phyloP scores from a whole-genome alignment of 176 grass and related monocot species.

The Oryza glaberrima region DNA sequence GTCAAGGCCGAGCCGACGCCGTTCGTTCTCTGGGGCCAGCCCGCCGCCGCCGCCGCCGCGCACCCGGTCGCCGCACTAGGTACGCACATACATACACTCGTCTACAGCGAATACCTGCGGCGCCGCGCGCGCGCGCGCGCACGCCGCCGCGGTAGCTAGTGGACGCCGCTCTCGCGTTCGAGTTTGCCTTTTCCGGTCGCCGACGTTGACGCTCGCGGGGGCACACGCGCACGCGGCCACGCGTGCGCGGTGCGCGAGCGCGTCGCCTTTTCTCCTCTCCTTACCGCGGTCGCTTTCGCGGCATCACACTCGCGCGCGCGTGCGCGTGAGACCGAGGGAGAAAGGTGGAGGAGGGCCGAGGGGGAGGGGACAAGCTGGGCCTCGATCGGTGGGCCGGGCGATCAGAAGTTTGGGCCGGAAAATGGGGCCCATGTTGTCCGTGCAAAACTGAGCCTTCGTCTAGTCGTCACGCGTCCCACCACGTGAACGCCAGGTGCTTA shows the following conservation, averaged over 20 bases:
- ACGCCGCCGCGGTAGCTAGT: background rate
- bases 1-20: conserved; percentile 51
- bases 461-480: conserved; percentile 1
- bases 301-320: background rate
- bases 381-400: background rate
- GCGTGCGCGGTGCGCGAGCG: background rate
- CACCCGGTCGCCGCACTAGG: conserved; percentile 40
- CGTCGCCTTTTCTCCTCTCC: background rate
- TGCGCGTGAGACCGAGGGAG: background rate
- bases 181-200: background rate
- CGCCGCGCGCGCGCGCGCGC: no score
- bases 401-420: background rate
- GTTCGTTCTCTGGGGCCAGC: conserved; percentile 64
- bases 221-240: background rate
- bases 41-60: background rate
- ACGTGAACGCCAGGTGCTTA: conserved; percentile 43
- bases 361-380: background rate
- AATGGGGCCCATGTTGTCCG: conserved; percentile 32
- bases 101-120: background rate
- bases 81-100: background rate
- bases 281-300: background rate
- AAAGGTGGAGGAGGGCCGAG: background rate
- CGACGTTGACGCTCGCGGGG: conserved; percentile 6
- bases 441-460: conserved; percentile 21
- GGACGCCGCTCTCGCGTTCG: background rate